Conservation (phyloP, 2,329 filamentous ascomycete genomes). For the Aspergillus tanneri region DNA sequence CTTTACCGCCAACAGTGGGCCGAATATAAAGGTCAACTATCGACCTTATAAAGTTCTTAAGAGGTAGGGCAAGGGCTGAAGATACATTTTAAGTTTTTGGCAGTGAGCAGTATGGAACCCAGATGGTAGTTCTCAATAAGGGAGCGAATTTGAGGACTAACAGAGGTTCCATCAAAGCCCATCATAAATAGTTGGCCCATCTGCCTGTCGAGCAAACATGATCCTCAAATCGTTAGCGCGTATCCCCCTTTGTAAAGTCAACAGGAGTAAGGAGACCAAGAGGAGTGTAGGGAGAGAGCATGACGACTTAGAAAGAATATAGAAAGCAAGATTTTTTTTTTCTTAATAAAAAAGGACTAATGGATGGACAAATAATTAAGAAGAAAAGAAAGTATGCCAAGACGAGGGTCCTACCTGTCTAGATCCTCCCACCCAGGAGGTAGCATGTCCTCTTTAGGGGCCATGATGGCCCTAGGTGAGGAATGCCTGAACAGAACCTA, state of each 20-base stretch:
- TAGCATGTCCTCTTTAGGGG: conserved; percentile 43
- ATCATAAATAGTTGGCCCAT: conserved; percentile 64
- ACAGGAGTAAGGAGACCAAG: not conserved
- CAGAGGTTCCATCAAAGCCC: conserved; percentile 65
- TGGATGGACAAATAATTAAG: not conserved
- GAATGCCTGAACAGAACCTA: conserved; percentile 29
- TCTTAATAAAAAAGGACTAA: conserved; percentile 38
- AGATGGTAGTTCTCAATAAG: conserved; percentile 71
- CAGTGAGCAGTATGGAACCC: conserved; percentile 72
- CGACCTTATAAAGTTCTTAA: no score
- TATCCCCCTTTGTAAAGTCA: conserved; percentile 13
- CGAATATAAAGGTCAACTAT: no score
- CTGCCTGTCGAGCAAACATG: conserved; percentile 65
- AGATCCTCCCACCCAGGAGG: conserved; percentile 43
- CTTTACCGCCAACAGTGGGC: no score
- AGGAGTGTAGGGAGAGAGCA: conserved; percentile 20
- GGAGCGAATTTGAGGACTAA: conserved; percentile 61
- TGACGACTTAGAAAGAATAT: not conserved
- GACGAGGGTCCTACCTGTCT: conserved; percentile 36
- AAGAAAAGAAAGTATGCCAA: conserved; percentile 16
- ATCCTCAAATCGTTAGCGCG: conserved; percentile 52
- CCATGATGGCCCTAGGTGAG: conserved; percentile 38
- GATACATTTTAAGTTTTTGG: conserved; percentile 66
- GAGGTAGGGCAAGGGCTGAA: not conserved
- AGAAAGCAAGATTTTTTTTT: no score